Base-by-base conservation (phyloP, 768 basidiomycete genomes). In the Rhodotorula kratochvilovae region DNA sequence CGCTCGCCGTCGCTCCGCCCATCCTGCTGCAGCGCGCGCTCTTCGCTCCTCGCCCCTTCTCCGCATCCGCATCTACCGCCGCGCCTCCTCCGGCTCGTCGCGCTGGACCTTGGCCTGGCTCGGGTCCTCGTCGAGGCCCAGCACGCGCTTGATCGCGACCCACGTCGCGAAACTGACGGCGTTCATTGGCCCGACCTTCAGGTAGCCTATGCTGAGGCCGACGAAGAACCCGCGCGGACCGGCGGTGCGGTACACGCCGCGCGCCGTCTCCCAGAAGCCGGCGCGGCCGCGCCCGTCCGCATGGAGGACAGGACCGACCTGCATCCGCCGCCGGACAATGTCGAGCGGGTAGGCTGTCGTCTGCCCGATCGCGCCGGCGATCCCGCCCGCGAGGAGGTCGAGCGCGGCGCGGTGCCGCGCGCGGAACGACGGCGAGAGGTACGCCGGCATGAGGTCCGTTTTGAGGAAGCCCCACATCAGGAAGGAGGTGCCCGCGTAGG, bases 161-260 rank as follows among this genome's bases (percentile, higher is more conserved):
- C 64, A 96, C n/a, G 89, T 89, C 17, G 91, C 84, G 77, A 88
- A 95, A 80, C 89, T 90, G 66, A 95, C 89, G 68, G 92, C 91
- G 33, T 89, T 95, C 93, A 97, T 95, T 21, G 95, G 95, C 68
- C 96, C 86, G 53, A 95, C 87, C 84, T 98, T 97, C 65, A 97
- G 76, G 81, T 91, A 96, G 35, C 95, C 95, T 76, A 97, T 90
- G 66, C 87, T 86, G 71, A 98, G 81, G 1, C 95, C 95, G 42
- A 96, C 87, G 78, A 88, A 97, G 81, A 96, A 96, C 4, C 92
- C 94, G 79, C 87, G 83, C 87, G 86, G 88, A 17, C 93, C 92
- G n/a, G 85, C 83, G 11, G 83, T 79, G 12, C 79, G 77, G 84
- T 88, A 94, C 35, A 97, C 86, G 13, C 81, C 78, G 63, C 80